Evolutionary conservation across 805 yeast species (phyloP).

Genomic region (Tetrapisispora iriomotensis): DNA sequence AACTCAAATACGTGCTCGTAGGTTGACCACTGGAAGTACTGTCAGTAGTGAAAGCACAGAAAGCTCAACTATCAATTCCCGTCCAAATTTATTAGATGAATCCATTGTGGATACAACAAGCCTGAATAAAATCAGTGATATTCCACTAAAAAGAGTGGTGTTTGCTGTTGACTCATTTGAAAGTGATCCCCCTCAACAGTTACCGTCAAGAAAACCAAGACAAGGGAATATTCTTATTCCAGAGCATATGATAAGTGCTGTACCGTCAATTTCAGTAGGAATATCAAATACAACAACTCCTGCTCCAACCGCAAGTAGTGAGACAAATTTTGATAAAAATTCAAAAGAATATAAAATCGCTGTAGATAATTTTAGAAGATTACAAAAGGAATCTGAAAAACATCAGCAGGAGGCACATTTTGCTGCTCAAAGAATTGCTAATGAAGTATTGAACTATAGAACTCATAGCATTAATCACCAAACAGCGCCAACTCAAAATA

Average conservation of each 20-base stretch:
- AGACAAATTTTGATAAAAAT: slow-evolving; percentile 26
- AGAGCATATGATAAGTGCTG: slow-evolving; percentile 50
- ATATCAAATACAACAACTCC: slow-evolving; percentile 42
- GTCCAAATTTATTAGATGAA: slow-evolving; percentile 23
- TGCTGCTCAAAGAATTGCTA: slow-evolving; percentile 60
- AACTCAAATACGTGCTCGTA: neutral
- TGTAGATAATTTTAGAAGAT: slow-evolving; percentile 45
- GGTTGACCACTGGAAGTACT: slow-evolving; percentile 1
- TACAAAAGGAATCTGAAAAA: slow-evolving; percentile 50
- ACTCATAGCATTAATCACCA: slow-evolving; percentile 28
- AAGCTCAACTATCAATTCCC: slow-evolving; percentile 37
- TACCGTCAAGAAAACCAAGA: slow-evolving; percentile 77
- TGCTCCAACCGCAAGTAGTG: slow-evolving; percentile 13
- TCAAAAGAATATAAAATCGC: slow-evolving; percentile 45
- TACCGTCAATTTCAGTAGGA: slow-evolving; percentile 59
- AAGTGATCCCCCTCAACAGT: slow-evolving; percentile 87
- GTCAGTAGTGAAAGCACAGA: slow-evolving; percentile 6
- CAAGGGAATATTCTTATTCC: slow-evolving; percentile 69
- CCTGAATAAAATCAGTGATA: slow-evolving; percentile 12
- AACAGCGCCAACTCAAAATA: slow-evolving; percentile 26
- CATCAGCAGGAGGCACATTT: slow-evolving; percentile 71
- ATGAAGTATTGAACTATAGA: slow-evolving; percentile 47
- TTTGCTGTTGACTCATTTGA: slow-evolving; percentile 68
- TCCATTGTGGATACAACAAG: slow-evolving; percentile 15
- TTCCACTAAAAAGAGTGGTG: slow-evolving; percentile 50